Base-by-base conservation (phyloP, 2,329 filamentous ascomycete species). In the Verticillium dahliae region DNA sequence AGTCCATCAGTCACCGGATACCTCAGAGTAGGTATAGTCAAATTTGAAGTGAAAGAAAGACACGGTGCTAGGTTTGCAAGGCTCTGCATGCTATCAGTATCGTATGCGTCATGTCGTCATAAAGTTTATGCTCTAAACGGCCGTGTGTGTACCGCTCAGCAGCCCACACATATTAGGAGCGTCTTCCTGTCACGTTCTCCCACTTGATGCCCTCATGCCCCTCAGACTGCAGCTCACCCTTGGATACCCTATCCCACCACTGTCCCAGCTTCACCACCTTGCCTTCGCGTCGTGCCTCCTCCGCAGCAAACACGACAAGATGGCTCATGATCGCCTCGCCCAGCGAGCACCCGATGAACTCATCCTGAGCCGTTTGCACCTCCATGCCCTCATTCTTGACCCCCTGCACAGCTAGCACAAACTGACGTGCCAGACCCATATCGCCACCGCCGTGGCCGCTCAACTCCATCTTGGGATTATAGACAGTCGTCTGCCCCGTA, bases 301-400 rank as follows among this genome's bases (percentile, higher is more conserved):
- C 95, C 0, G 94, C 95, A 31, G 92, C 93, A 78, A 97, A 99
- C 0, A 97, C 94, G 75, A 95, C 85, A 1, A 90, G 93, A 76
- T 98, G 95, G 70, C 92, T 96, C 57, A 90, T 82, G n/a, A 98
- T 82, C 1, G 90, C 86, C 70, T 98, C 95, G 61, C 97, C 91
- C 7, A 97, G 76, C 13, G 89, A 90, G 74, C 91, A 96, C 0
- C 92, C 92, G 33, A 98, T 80, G 71, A 88, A 86, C 69, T 87
- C 80, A 62, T 81, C 80, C 80, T 98, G 94, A 1, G 93, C 93
- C 64, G 83, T 82, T 50, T 82, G 77, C 1, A 90, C 88, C 34
- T 78, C 75, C 85, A 88, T 86, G 0, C 81, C 84, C 62, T 85
- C 80, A 64, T 87, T 89, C 73, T 92, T 90, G 55, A 96, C 92